Percentiles rank a stretch among this genome's conserved stretches.
These are phyloP conservation scores for Vickermania spadyakhi DNA, from an alignment of 208 protist genomes.

Conservation along the genomic window DNA sequence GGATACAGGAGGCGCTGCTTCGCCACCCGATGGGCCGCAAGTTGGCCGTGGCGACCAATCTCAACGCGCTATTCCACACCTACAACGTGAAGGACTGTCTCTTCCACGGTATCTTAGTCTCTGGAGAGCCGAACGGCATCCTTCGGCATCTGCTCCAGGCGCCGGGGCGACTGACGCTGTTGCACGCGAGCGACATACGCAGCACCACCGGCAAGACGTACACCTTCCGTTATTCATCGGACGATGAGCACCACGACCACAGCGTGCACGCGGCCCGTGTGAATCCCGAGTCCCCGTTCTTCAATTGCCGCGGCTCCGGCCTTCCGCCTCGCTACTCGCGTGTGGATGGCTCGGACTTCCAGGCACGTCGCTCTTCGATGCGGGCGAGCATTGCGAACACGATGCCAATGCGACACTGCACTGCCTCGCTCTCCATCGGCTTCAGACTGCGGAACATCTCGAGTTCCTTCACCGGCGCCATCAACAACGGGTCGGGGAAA, in stretches of 20 bases:
- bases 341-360: neutral
- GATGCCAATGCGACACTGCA: neutral
- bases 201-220: slow-evolving; percentile 70
- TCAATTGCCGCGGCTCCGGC: neutral
- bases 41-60: slow-evolving; percentile 70
- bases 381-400: neutral
- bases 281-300: neutral
- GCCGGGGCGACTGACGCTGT: slow-evolving; percentile 43
- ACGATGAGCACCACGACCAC: slow-evolving; percentile 19
- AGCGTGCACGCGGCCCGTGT: neutral
- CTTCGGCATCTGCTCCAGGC: slow-evolving; percentile 48
- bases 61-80: slow-evolving; percentile 60
- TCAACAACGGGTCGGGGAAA: neutral
- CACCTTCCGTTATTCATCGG: slow-evolving; percentile 75
- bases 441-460: neutral
- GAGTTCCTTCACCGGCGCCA: neutral
- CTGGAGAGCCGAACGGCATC: slow-evolving; percentile 47
- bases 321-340: neutral
- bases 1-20: slow-evolving; percentile 72
- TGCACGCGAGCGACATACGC: slow-evolving; percentile 58
- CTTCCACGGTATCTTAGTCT: slow-evolving; percentile 71
- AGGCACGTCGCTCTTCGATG: neutral
- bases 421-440: neutral
- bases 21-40: slow-evolving; percentile 73
- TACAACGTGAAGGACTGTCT: slow-evolving; percentile 75